Evolutionary conservation across 495 filamentous ascomycete species (phyloP).

Genomic region (Hyaloscypha finlandica): DNA sequence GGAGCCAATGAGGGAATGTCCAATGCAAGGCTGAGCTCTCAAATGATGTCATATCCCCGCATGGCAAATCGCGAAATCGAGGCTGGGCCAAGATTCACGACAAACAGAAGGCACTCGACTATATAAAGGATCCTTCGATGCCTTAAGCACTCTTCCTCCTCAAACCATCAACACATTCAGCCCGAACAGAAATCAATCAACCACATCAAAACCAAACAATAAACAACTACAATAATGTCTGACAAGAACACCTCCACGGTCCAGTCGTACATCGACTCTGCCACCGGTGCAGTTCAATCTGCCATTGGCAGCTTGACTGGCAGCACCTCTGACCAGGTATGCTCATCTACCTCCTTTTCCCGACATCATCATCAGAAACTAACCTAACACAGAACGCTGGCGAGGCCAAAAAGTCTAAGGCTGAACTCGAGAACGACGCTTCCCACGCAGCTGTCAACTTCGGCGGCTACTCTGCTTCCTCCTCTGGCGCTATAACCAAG

Average conservation of each 20-base stretch:
- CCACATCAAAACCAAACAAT: slow-evolving; percentile 10
- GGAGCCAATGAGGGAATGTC: not conserved
- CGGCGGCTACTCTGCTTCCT: slow-evolving; percentile 66
- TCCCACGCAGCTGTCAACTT: slow-evolving; percentile 74
- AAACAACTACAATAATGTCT: slow-evolving; percentile 52
- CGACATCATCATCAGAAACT: not conserved
- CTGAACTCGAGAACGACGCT: slow-evolving; percentile 61
- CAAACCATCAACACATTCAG: not conserved
- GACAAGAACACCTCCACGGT: slow-evolving; percentile 74
- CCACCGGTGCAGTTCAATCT: slow-evolving; percentile 70
- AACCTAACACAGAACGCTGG: slow-evolving; percentile 43
- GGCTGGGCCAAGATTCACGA: slow-evolving; percentile 1
- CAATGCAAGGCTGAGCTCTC: not conserved
- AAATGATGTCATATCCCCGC: not conserved
- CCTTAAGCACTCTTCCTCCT: slow-evolving; percentile 4
- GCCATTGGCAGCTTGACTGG: slow-evolving; percentile 76
- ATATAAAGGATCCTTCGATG: not conserved
- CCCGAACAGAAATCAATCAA: not conserved
- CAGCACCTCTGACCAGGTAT: slow-evolving; percentile 63
- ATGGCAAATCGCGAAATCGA: not conserved
- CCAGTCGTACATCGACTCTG: slow-evolving; percentile 80
- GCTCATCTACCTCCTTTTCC: slow-evolving; percentile 29
- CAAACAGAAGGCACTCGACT: not conserved
- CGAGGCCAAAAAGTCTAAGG: slow-evolving; percentile 60
- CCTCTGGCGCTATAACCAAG: slow-evolving; percentile 68